Evolutionary conservation across 2,329 filamentous ascomycete genomes (phyloP).

Genomic region (Colletotrichum sp.): DNA sequence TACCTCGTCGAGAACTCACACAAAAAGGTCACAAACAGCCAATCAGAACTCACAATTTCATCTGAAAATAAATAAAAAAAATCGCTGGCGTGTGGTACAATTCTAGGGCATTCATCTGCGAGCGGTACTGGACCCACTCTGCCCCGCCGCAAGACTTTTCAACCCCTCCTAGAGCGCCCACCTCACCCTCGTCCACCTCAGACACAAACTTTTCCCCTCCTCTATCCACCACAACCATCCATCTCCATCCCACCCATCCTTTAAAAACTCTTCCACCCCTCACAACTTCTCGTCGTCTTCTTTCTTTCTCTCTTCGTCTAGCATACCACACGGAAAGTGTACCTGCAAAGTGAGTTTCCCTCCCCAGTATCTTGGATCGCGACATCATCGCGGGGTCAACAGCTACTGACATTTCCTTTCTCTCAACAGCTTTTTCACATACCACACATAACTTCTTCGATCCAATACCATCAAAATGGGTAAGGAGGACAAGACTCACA

Average conservation of each 20-base stretch:
- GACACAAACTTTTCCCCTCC: background rate
- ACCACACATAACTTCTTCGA: background rate
- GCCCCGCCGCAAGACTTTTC: conserved; percentile 6
- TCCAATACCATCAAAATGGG: conserved; percentile 36
- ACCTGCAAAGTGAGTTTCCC: background rate
- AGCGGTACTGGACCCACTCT: background rate
- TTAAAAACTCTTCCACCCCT: background rate
- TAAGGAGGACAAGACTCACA: conserved; percentile 95
- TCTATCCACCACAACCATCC: background rate
- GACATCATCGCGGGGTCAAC: background rate
- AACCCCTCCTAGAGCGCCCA: conserved; percentile 1
- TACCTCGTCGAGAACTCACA: background rate
- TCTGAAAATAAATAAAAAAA: background rate
- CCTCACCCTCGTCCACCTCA: background rate
- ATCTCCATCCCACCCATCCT: background rate
- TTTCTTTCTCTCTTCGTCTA: background rate
- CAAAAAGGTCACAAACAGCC: background rate
- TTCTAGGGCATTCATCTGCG: conserved; percentile 8
- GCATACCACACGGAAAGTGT: background rate
- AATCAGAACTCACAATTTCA: background rate
- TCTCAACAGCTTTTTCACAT: background rate
- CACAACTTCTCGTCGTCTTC: background rate
- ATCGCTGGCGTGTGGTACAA: conserved; percentile 1
- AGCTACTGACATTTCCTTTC: background rate
- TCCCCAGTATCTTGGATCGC: background rate